phyloP scores from a whole-genome alignment of 2,329 filamentous ascomycete genomes.

The Colletotrichum limetticola region DNA sequence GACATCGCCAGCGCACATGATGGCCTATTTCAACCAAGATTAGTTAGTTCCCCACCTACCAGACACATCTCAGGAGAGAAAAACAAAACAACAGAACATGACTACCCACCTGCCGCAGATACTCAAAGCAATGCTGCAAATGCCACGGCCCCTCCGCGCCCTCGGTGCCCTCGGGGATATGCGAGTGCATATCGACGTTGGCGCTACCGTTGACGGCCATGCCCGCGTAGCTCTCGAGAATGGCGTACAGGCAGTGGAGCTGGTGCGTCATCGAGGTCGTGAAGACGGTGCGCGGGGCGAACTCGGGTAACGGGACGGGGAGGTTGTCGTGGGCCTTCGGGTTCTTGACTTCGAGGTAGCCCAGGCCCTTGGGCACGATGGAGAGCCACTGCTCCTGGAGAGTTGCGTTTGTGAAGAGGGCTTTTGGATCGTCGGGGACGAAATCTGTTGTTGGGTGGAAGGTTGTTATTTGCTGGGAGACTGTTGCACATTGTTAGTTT shows the following conservation, averaged over 20 bases:
- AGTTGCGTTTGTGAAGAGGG: conserved; percentile 49
- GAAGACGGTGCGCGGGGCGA: conserved; percentile 48
- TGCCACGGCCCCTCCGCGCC: conserved; percentile 43
- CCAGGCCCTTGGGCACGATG: conserved; percentile 53
- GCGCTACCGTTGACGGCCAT: conserved; percentile 30
- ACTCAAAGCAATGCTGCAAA: conserved; percentile 52
- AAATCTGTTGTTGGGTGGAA: conserved; percentile 50
- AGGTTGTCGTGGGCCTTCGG: conserved; percentile 48
- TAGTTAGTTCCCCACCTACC: not conserved
- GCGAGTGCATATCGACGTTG: conserved; percentile 33
- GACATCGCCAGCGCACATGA: conserved; percentile 47
- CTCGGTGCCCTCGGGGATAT: conserved; percentile 39
- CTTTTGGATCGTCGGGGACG: conserved; percentile 50
- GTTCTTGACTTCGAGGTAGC: conserved; percentile 50
- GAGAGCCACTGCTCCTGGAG: conserved; percentile 48
- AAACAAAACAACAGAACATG: not conserved
- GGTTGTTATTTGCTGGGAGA: conserved; percentile 50
- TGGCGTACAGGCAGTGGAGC: conserved; percentile 53
- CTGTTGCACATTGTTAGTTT: conserved; percentile 35
- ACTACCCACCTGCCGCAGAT: conserved; percentile 39
- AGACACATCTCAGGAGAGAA: not conserved
- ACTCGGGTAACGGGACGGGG: conserved; percentile 46
- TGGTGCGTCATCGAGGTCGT: conserved; percentile 57
- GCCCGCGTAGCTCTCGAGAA: conserved; percentile 47
- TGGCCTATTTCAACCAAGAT: conserved; percentile 36